Percentiles rank a stretch among this genome's conserved stretches.
These are phyloP conservation scores for Chrysosporium queenslandicum DNA, from an alignment of 2,329 filamentous ascomycete species.

Conservation along the genomic window DNA sequence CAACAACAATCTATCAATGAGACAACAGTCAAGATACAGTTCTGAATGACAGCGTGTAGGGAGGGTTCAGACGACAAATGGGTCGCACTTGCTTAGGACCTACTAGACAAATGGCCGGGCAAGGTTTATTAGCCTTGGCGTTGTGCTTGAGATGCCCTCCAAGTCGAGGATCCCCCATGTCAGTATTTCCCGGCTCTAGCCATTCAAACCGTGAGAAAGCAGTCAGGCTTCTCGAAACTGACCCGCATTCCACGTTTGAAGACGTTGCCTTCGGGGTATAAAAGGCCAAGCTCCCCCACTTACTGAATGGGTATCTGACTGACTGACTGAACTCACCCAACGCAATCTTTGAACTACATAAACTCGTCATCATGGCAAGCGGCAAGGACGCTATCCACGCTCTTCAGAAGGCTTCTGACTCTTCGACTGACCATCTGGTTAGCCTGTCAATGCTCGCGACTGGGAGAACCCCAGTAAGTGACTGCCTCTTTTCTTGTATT, in stretches of 20 bases:
- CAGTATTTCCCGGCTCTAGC: too few species aligned
- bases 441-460: not conserved
- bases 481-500: not conserved
- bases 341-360: not conserved
- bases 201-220: too few species aligned
- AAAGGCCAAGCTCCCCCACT: not conserved
- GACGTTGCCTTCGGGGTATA: not conserved
- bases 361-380: not conserved
- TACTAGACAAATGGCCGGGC: too few species aligned
- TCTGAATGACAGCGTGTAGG: too few species aligned
- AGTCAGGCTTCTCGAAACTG: not conserved
- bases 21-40: too few species aligned
- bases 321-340: not conserved
- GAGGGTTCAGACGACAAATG: too few species aligned
- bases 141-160: too few species aligned
- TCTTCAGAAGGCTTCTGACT: not conserved
- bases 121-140: too few species aligned
- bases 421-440: not conserved
- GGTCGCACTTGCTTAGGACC: too few species aligned
- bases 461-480: not conserved
- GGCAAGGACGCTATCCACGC: not conserved
- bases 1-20: too few species aligned
- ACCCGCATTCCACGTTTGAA: not conserved
- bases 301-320: too few species aligned
- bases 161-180: too few species aligned